Conservation (phyloP, 129 eudicot genomes). For the Escallonia herrerae region DNA sequence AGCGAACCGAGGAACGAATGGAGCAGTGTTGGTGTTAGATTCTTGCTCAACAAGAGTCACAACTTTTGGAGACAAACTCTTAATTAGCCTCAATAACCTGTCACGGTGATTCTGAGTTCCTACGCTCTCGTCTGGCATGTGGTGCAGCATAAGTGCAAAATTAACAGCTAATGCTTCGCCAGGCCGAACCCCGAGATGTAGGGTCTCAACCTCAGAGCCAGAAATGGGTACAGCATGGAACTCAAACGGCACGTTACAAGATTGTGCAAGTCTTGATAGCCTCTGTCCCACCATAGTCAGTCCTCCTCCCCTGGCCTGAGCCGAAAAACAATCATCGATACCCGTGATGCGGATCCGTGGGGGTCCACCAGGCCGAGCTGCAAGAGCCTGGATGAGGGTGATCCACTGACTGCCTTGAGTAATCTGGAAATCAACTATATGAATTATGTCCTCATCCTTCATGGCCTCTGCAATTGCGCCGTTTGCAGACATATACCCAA, state of each 20-base stretch:
- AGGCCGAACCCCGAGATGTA: conserved; percentile 25
- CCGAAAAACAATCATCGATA: conserved; percentile 33
- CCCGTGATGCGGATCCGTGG: conserved; percentile 47
- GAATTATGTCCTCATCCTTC: conserved; percentile 47
- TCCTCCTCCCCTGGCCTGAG: conserved; percentile 36
- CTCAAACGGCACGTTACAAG: conserved; percentile 53
- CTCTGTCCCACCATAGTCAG: conserved; percentile 39
- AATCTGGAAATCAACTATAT: conserved; percentile 55
- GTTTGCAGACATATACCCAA: conserved; percentile 55
- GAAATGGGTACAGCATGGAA: conserved; percentile 29
- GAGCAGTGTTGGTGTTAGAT: conserved; percentile 40
- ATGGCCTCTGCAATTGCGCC: conserved; percentile 63
- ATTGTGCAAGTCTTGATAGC: conserved; percentile 29
- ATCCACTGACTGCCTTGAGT: conserved; percentile 51
- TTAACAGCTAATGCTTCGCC: conserved; percentile 57
- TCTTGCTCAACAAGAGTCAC: conserved; percentile 58
- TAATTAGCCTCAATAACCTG: conserved; percentile 36
- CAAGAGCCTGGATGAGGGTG: conserved; percentile 49
- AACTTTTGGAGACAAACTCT: conserved; percentile 48
- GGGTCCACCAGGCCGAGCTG: conserved; percentile 63
- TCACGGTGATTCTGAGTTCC: conserved; percentile 41
- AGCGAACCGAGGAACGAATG: conserved; percentile 37
- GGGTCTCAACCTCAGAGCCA: conserved; percentile 22
- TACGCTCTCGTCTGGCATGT: conserved; percentile 63
- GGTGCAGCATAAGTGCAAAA: conserved; percentile 48